phyloP scores from a whole-genome alignment of 73 alveolate genomes.

The Paramecium sonneborni region DNA sequence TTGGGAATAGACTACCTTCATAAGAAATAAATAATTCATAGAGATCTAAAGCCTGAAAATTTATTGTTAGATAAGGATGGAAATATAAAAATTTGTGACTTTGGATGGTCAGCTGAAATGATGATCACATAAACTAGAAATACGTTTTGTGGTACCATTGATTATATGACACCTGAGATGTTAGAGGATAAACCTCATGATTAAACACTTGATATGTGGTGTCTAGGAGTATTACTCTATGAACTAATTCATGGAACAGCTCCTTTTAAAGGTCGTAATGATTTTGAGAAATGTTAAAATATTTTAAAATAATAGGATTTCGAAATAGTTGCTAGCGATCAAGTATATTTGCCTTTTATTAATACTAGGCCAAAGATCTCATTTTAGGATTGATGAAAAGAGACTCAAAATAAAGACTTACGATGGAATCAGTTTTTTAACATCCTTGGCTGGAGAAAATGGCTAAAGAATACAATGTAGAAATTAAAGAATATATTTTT shows the following conservation, averaged over 20 bases:
- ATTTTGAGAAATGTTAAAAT: background rate
- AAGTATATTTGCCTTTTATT: too few species aligned
- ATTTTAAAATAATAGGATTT: background rate
- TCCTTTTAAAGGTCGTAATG: background rate
- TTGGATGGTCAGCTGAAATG: conserved; percentile 87
- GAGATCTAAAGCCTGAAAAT: conserved; percentile 84
- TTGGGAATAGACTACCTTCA: conserved; percentile 68
- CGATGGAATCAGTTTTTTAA: too few species aligned
- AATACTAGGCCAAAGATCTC: too few species aligned
- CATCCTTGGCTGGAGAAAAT: background rate
- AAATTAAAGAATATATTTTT: background rate
- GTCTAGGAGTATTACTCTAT: conserved; percentile 80
- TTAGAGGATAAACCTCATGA: background rate
- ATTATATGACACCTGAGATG: conserved; percentile 7
- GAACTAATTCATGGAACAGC: conserved; percentile 87
- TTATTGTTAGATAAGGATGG: conserved; percentile 79
- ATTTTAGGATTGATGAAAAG: background rate
- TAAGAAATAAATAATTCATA: conserved; percentile 66
- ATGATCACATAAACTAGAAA: conserved; percentile 66
- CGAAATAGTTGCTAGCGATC: conserved; percentile 66
- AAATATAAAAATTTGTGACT: conserved; percentile 88
- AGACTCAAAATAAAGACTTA: background rate
- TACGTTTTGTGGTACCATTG: conserved; percentile 68
- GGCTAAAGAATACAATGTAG: background rate
- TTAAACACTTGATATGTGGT: background rate